phyloP scores from a whole-genome alignment of 2,329 filamentous ascomycete genomes.

The Ophiostoma ulmi region DNA sequence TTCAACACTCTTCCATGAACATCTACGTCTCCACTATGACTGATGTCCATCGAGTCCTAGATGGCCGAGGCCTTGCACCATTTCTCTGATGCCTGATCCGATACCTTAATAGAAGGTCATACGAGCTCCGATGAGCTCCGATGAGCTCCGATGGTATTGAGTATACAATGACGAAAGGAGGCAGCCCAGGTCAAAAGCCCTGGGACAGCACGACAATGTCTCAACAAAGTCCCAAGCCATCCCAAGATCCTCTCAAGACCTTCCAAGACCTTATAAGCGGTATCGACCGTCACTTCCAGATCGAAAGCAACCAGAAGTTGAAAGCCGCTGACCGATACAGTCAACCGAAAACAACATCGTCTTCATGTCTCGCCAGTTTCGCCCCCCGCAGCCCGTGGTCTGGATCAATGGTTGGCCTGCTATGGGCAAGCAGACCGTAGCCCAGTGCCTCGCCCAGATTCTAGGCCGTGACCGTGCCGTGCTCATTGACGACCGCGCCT shows the following conservation, averaged over 20 bases:
- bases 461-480: constrained; percentile 33
- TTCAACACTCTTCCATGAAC: not conserved
- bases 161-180: not conserved
- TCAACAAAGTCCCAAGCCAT: not conserved
- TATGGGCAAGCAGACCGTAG: constrained; percentile 34
- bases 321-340: not conserved
- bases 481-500: constrained; percentile 29
- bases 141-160: not conserved
- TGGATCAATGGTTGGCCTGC: constrained; percentile 37
- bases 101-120: not conserved
- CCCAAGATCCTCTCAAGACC: no score
- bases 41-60: not conserved
- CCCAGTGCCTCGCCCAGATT: constrained; percentile 33
- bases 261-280: no score
- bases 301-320: not conserved
- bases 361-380: not conserved
- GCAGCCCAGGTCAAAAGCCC: not conserved
- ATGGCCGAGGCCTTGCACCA: not conserved
- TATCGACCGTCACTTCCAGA: no score
- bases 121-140: constrained; percentile 9
- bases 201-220: not conserved
- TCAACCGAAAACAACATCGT: not conserved
- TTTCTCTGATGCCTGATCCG: not conserved
- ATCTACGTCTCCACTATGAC: constrained; percentile 7
- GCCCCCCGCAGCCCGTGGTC: constrained; percentile 29